phyloP scores from a whole-genome alignment of 768 basidiomycete species.

The Tylopilus cervinicoccineus region DNA sequence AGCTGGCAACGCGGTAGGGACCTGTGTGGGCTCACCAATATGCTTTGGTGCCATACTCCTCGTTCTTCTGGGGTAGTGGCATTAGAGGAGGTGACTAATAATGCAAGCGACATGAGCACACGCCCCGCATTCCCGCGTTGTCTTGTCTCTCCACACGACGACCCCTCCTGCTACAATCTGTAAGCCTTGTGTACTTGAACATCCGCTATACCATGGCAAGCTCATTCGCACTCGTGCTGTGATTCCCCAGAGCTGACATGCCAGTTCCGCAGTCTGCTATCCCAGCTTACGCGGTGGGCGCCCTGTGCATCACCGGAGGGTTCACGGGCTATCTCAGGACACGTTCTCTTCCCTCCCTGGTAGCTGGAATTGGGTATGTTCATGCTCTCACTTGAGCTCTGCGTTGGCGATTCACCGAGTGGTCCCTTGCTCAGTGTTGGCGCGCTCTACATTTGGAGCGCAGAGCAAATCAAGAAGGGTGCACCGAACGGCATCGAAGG shows the following conservation, averaged over 20 bases:
- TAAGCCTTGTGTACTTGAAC: constrained; percentile 21
- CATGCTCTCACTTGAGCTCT: not conserved
- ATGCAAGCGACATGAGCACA: constrained; percentile 6
- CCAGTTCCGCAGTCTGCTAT: constrained; percentile 60
- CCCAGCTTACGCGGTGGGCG: constrained; percentile 76
- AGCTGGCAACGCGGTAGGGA: not conserved
- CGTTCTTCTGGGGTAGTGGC: constrained; percentile 57
- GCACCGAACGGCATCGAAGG: constrained; percentile 71
- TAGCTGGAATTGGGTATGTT: constrained; percentile 75
- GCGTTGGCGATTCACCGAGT: not conserved
- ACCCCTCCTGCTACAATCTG: constrained; percentile 4
- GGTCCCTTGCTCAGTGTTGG: constrained; percentile 53
- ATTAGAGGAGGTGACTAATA: constrained; percentile 13
- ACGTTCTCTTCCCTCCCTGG: constrained; percentile 75
- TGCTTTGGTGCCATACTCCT: constrained; percentile 61
- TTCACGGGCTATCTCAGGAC: constrained; percentile 67
- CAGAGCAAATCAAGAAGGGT: constrained; percentile 69
- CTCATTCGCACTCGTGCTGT: constrained; percentile 5
- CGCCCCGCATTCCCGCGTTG: constrained; percentile 7
- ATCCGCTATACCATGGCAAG: constrained; percentile 26
- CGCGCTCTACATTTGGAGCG: constrained; percentile 74
- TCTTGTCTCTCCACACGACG: not conserved
- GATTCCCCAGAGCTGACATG: constrained; percentile 20
- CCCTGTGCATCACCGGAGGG: constrained; percentile 73
- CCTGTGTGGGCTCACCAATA: constrained; percentile 53